These are phyloP conservation scores for Roridomyces roridus DNA, from an alignment of 768 basidiomycete genomes.

Conservation along the genomic window DNA sequence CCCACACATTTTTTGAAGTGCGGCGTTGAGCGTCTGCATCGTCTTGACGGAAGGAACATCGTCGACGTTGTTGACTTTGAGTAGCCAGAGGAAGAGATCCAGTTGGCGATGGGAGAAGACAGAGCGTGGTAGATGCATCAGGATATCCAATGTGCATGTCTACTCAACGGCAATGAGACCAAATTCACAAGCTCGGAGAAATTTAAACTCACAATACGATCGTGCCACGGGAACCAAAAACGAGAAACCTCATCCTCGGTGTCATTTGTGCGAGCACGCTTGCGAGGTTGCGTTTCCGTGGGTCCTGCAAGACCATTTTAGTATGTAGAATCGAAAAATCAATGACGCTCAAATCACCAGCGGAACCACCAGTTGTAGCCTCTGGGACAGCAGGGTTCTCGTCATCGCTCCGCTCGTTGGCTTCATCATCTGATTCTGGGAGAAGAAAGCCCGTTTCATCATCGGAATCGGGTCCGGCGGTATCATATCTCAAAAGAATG, in stretches of 20 bases:
- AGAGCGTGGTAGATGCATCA: slow-evolving; percentile 38
- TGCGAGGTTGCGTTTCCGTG: neutral
- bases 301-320: no score
- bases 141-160: slow-evolving; percentile 36
- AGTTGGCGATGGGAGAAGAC: slow-evolving; percentile 36
- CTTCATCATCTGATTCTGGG: neutral
- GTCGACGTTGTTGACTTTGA: slow-evolving; percentile 26
- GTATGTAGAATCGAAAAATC: neutral
- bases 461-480: neutral
- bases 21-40: slow-evolving; percentile 22
- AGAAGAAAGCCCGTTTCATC: neutral
- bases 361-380: neutral
- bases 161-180: no score
- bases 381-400: neutral
- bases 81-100: slow-evolving; percentile 35
- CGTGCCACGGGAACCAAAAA: neutral
- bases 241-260: neutral
- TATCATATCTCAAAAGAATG: no score
- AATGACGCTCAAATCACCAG: neutral
- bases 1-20: slow-evolving; percentile 33
- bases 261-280: neutral
- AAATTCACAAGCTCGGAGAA: neutral
- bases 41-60: slow-evolving; percentile 28
- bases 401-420: neutral
- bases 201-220: neutral